Percentiles rank a stretch among this genome's conserved stretches.
Evolutionary conservation across 192 early-diverging fungal species (phyloP).

Genomic region (Rhizophagus sp.): DNA sequence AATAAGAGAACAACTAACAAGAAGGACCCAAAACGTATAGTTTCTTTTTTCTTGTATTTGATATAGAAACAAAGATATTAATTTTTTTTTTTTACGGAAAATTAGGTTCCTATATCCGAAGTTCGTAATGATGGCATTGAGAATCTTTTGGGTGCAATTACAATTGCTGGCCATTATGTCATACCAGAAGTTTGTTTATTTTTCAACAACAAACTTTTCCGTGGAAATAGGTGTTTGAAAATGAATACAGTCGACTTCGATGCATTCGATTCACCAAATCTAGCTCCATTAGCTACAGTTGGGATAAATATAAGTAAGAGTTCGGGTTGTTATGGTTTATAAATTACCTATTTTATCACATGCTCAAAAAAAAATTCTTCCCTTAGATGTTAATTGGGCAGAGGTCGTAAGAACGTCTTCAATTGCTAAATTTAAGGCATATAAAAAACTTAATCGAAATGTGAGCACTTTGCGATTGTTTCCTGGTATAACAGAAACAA

Average conservation of each 20-base stretch:
- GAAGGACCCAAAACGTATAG: neutral
- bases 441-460: slow-evolving; percentile 83
- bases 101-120: slow-evolving; percentile 87
- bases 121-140: slow-evolving; percentile 98
- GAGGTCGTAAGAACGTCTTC: slow-evolving; percentile 82
- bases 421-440: slow-evolving; percentile 81
- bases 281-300: slow-evolving; percentile 86
- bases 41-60: neutral
- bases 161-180: slow-evolving; percentile 97
- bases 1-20: neutral
- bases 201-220: slow-evolving; percentile 91
- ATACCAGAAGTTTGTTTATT: slow-evolving; percentile 95
- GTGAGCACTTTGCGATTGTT: slow-evolving; percentile 90
- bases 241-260: slow-evolving; percentile 80
- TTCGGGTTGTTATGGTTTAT: neutral
- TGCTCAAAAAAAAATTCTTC: neutral
- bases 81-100: neutral
- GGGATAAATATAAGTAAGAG: slow-evolving; percentile 89
- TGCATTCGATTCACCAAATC: slow-evolving; percentile 86
- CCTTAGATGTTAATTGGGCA: slow-evolving; percentile 84
- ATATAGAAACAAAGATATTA: neutral
- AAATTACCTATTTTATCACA: neutral
- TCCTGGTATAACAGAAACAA: slow-evolving; percentile 89
- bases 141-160: slow-evolving; percentile 93
- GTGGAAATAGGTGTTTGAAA: slow-evolving; percentile 87